These are phyloP conservation scores for Penicillium aurantiogriseum DNA, from an alignment of 2,329 filamentous ascomycete genomes.

Conservation along the genomic window DNA sequence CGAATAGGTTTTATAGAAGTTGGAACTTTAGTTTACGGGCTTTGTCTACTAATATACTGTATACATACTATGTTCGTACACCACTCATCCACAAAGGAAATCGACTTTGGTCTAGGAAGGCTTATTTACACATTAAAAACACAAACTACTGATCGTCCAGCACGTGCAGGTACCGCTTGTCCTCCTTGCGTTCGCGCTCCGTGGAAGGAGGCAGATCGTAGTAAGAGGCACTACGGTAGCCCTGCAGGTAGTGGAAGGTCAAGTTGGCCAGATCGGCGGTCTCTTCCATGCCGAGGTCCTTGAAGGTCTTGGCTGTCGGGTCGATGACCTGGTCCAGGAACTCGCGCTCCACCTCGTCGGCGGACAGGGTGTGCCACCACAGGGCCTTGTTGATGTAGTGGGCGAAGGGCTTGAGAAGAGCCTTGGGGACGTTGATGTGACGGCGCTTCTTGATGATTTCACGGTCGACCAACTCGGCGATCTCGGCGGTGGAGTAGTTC, in stretches of 20 bases:
- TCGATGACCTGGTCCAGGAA: constrained; percentile 93
- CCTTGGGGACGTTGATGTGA: constrained; percentile 88
- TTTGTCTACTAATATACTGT: neutral
- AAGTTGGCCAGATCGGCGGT: constrained; percentile 80
- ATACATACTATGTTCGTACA: neutral
- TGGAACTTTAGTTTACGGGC: neutral
- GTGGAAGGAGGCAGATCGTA: constrained; percentile 94
- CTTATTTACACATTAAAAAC: constrained; percentile 43
- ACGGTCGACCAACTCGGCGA: constrained; percentile 80
- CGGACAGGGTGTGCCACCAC: constrained; percentile 84
- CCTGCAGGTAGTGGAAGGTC: constrained; percentile 94
- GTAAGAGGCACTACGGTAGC: constrained; percentile 81
- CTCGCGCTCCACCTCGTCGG: constrained; percentile 85
- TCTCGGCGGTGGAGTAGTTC: constrained; percentile 85
- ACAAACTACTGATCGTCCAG: constrained; percentile 72
- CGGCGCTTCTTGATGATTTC: constrained; percentile 89
- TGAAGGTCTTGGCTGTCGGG: constrained; percentile 87
- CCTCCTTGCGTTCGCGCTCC: constrained; percentile 89
- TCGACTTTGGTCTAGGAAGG: constrained; percentile 37
- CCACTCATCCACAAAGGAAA: constrained; percentile 32
- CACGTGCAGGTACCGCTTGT: constrained; percentile 96
- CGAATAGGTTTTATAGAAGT: neutral
- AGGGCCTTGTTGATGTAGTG: constrained; percentile 73
- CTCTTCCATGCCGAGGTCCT: constrained; percentile 79
- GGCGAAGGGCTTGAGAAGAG: constrained; percentile 71